Base-by-base conservation (phyloP, 1,284 basidiomycete species). In the Exobasidium cylindrosporum region DNA sequence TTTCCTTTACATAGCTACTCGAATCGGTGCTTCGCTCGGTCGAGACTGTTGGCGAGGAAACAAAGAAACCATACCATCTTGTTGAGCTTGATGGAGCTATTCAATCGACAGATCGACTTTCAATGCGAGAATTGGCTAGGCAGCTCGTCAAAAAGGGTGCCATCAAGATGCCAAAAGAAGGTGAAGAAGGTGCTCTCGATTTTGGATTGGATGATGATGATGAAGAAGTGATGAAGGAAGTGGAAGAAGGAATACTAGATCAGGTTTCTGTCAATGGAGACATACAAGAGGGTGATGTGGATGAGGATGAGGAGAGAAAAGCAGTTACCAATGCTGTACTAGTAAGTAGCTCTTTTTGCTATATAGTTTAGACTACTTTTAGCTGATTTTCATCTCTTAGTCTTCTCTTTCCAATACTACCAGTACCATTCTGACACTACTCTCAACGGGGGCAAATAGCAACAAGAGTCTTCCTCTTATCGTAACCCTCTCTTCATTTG, bases 91-190 rank as follows among this genome's bases (percentile, higher is more conserved):
- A 70, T 2, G 76, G 63, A 0, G 64, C 65, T 0, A 31, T 77
- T 6, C 71, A 77, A 50, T 61, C 72, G 29, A 76, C 71, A 7
- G 77, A 79, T 35, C 54, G 74, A 7, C 61, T 68, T 0, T 73
- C 73, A 5, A 65, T 79, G 62, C 65, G 73, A 21, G 75, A 73
- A 54, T 71, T 79, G 65, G 76, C 74, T 5, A 65, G 67, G 35
- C 76, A 79, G 54, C 67, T 79, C 11, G 68, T 78, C 32, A 35
- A 65, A 3, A 67, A 69, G 46, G 77, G 75, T 17, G 77, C 76
- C 0, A 67, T 79, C 23, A 53, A 21, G n/a, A 13, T 60, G 45
- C 45, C 57, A 6, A 55, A 58, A 35, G 54, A 58, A n/a, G 31
- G 58, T 17, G 45, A 62, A 31, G 23, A 31, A 14, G 60, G 49